Evolutionary conservation across 495 filamentous ascomycete genomes (phyloP), one percentile per base, ranked within the genome.

Genomic region (Aspergillus biplanus): DNA sequence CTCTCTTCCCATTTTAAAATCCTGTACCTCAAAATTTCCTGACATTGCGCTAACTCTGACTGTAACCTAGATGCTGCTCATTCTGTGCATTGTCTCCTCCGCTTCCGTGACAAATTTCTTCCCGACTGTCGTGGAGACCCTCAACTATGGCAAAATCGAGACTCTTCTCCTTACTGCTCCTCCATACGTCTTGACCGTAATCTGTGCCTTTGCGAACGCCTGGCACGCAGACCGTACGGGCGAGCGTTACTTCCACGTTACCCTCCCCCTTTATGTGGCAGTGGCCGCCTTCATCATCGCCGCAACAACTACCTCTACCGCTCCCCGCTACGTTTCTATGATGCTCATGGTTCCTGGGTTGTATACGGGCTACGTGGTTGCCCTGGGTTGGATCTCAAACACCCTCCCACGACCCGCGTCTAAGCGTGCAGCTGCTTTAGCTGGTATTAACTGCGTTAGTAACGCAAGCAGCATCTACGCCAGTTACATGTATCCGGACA

Each of bases 91-190:
- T 71, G 86, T 91, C 13, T 84, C 87, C 33, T 85, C 86, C 33
- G 87, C 85, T 54, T 88, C 89, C 3, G 87, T 92, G 8, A 92
- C 90, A n/a, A 93, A 95, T 73, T 95, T 95, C 83, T 94, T 96
- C 78, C 92, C 92, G 0, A 89, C 91, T 13, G 89, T 96, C 27
- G 91, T 95, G 35, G 79, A 83, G 46, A 93, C 91, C 2, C 80
- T 96, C 6, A 82, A 86, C 7, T 92, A 87, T 68, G 76, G 71
- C 65, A 83, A 84, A n/a, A 86, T 92, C 64, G 69, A 80, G 18
- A 88, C 92, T 0, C 85, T 95, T 9, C 84, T 92, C 4, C 83
- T 96, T 33, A 93, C 90, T 5, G 89, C 87, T 0, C 92, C 92
- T 1, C 89, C 89, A 3, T 91, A 92, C 69, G 83, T 89, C 6